Conservation (phyloP, 345 rosid species). For the Eucalyptus leucophloia region DNA sequence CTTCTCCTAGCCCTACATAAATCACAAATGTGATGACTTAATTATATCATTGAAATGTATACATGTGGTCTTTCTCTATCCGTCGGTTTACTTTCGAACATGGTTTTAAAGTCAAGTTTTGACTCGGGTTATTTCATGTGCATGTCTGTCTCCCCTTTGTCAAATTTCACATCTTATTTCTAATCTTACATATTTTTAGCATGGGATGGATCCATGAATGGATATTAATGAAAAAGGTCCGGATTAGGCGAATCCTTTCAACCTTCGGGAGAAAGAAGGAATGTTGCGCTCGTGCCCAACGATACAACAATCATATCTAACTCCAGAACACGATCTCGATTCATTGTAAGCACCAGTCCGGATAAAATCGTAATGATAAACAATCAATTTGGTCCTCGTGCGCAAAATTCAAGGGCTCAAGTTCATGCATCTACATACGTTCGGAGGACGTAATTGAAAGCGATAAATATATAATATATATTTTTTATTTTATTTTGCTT, state of each 20-base stretch:
- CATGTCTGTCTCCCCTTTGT: not conserved
- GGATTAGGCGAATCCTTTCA: not conserved
- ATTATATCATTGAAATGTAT: not conserved
- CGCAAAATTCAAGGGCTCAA: not conserved
- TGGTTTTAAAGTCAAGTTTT: not conserved
- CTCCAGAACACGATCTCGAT: not conserved
- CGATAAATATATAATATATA: not conserved
- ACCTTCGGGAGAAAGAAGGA: not conserved
- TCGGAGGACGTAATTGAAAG: not conserved
- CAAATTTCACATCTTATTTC: not conserved
- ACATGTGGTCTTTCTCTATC: rapidly evolving
- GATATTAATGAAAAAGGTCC: not conserved
- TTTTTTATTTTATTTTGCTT: no score
- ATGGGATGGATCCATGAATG: not conserved
- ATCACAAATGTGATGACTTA: not conserved
- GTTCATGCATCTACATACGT: not conserved
- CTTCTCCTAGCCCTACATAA: not conserved
- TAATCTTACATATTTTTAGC: not conserved
- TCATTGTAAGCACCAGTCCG: not conserved
- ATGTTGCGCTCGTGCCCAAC: not conserved
- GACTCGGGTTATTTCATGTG: not conserved
- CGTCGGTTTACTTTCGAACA: rapidly evolving
- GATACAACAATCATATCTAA: not conserved
- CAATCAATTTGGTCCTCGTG: not conserved
- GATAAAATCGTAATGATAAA: not conserved